Conservation (phyloP, 2,329 filamentous ascomycete genomes). For the Hymenoscyphus fructigenus region DNA sequence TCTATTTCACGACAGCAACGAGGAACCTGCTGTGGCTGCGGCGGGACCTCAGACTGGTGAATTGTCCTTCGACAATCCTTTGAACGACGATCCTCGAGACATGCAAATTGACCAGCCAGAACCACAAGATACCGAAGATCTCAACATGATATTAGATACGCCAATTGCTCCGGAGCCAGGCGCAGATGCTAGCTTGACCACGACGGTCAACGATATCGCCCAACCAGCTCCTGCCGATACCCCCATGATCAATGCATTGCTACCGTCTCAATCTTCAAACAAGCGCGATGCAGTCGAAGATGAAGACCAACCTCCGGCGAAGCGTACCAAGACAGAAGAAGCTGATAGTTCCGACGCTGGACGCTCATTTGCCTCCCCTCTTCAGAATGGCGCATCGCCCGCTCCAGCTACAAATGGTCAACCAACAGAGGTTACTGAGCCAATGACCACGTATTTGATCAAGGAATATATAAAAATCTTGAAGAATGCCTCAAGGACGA, state of each 20-base stretch:
- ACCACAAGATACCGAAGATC: background rate
- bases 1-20: background rate
- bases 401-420: conserved; percentile 9
- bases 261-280: conserved; percentile 48
- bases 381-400: conserved; percentile 27
- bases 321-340: conserved; percentile 74
- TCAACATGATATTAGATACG: background rate
- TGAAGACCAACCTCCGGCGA: conserved; percentile 66
- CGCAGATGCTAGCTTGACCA: background rate
- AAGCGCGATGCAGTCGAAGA: conserved; percentile 79
- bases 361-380: conserved; percentile 17
- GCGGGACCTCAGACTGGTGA: background rate
- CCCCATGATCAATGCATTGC: conserved; percentile 37
- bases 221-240: conserved; percentile 1
- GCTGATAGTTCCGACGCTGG: conserved; percentile 25
- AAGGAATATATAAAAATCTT: conserved; percentile 65
- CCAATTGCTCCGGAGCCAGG: background rate
- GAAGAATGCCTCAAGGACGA: conserved; percentile 81
- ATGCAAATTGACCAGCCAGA: background rate
- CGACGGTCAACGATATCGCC: background rate
- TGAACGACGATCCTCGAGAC: background rate
- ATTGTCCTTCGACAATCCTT: background rate
- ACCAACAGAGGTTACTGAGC: background rate
- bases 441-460: conserved; percentile 58
- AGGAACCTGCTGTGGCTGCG: background rate